phyloP scores from a whole-genome alignment of 192 early-diverging fungal genomes.

The Martensiomyces pterosporus region DNA sequence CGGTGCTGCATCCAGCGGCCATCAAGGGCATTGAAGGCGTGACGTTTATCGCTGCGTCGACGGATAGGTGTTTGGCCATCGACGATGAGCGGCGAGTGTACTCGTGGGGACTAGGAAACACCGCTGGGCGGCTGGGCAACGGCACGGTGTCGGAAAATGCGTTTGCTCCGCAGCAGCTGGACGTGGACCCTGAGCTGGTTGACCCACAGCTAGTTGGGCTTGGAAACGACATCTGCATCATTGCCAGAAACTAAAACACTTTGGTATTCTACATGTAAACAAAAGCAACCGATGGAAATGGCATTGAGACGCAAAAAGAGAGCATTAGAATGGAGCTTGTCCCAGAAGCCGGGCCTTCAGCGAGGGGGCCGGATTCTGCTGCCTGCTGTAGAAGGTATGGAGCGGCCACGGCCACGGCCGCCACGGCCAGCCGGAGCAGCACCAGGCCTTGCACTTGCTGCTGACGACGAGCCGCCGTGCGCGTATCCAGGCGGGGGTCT shows the following conservation, averaged over 20 bases:
- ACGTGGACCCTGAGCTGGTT: constrained; percentile 4
- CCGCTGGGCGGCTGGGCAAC: constrained; percentile 26
- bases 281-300: too few species aligned
- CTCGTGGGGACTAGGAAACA: constrained; percentile 45
- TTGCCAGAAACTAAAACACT: constrained; percentile 21
- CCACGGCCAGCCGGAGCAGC: constrained; percentile 1
- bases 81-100: constrained; percentile 13
- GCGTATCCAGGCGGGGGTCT: constrained; percentile 14
- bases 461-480: constrained; percentile 2
- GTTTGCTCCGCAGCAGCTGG: constrained; percentile 12
- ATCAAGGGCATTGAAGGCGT: constrained; percentile 42
- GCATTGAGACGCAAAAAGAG: too few species aligned
- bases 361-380: constrained; percentile 33
- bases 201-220: constrained; percentile 24
- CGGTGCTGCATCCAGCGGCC: constrained; percentile 46
- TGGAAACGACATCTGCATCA: constrained; percentile 41
- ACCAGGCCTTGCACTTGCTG: constrained; percentile 3
- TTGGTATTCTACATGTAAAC: too few species aligned
- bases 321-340: too few species aligned
- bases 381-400: constrained; percentile 14
- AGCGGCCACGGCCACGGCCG: constrained; percentile 17
- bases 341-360: too few species aligned
- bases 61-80: constrained; percentile 47
- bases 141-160: constrained; percentile 9
- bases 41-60: constrained; percentile 53